Evolutionary conservation across 805 yeast species (phyloP).

Genomic region (Lachancea fermentati): DNA sequence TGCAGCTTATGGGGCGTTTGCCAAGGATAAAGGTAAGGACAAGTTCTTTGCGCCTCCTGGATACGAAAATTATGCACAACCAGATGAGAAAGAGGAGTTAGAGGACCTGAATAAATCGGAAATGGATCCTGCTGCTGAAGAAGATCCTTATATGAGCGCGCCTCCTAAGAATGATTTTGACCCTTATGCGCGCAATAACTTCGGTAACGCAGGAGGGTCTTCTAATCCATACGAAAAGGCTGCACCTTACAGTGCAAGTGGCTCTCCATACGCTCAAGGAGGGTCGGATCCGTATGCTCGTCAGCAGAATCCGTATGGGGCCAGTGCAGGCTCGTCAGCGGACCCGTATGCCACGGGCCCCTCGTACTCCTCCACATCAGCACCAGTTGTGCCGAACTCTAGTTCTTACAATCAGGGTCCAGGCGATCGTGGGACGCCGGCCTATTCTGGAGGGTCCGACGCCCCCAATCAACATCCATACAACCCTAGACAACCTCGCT

Average conservation of each 20-base stretch:
- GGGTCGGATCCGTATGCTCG: slow-evolving; percentile 1
- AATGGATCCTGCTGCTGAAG: slow-evolving; percentile 6
- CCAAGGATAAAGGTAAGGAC: slow-evolving; percentile 36
- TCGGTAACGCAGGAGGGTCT: slow-evolving; percentile 1
- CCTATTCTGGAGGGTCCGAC: neutral
- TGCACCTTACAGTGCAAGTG: slow-evolving; percentile 10
- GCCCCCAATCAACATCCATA: neutral
- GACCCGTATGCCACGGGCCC: slow-evolving; percentile 1
- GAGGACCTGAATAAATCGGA: slow-evolving; percentile 19
- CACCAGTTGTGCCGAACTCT: too few species aligned
- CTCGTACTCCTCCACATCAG: neutral
- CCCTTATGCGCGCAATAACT: slow-evolving; percentile 10
- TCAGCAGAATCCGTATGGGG: slow-evolving; percentile 1
- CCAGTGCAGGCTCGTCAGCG: neutral
- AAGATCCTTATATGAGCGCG: slow-evolving; percentile 4
- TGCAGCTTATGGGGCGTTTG: slow-evolving; percentile 44
- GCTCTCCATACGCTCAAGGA: slow-evolving; percentile 1
- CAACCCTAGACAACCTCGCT: neutral
- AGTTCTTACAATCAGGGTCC: slow-evolving; percentile 1
- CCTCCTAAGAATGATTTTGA: slow-evolving; percentile 8
- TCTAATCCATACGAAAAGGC: slow-evolving; percentile 9
- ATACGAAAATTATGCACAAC: slow-evolving; percentile 29
- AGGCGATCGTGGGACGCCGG: neutral
- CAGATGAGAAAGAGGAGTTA: slow-evolving; percentile 13
- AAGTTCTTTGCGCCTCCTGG: slow-evolving; percentile 38